Base-by-base conservation (phyloP, 2,329 filamentous ascomycete species). In the Geosmithia flava region DNA sequence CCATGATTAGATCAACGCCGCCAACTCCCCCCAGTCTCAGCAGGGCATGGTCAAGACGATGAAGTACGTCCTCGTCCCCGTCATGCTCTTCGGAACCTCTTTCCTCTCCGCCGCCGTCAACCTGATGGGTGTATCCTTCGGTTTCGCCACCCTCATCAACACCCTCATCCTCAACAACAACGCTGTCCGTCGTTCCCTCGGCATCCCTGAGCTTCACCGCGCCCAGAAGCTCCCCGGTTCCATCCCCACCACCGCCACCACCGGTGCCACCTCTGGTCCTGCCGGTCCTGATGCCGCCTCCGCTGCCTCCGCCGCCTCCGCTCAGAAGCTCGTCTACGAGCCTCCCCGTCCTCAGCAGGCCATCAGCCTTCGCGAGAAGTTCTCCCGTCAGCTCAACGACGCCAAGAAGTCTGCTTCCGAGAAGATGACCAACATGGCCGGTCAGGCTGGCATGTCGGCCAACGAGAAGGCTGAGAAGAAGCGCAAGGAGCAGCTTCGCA, bases 21-120 rank as follows among this genome's bases (percentile, higher is more conserved):
- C 62, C 50, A 59, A 64, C 50, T 60, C 63, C 30, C 51, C 61
- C 10, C 51, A 58, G 45, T 44, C 47, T 16, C 61, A 66, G 51
- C 54, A 58, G 42, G 58, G 58, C 23, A 64, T 71, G 53, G 57
- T 63, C 53, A 68, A 69, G 56, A 58, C 62, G 46, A 66, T 74
- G 63, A 60, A 61, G 52, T 69, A 62, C 52, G 54, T 68, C n/a
- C 58, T 75, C 43, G 68, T 68, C 19, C 64, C 63, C 47, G 51
- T 71, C 46, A 66, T 70, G 47, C 65, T 73, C 58, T 30, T 71
- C 45, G 62, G 62, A 42, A 74, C 71, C 7, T 63, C 63, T 43
- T 75, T 68, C 63, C 60, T 75, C 49, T 70, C 71, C 17, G 65
- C 71, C 40, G 69, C 62, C 47, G 59, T 75, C 46, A 73, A 75